Evolutionary conservation across 192 early-diverging fungal species (phyloP).

Genomic region (Entophlyctis luteolus): DNA sequence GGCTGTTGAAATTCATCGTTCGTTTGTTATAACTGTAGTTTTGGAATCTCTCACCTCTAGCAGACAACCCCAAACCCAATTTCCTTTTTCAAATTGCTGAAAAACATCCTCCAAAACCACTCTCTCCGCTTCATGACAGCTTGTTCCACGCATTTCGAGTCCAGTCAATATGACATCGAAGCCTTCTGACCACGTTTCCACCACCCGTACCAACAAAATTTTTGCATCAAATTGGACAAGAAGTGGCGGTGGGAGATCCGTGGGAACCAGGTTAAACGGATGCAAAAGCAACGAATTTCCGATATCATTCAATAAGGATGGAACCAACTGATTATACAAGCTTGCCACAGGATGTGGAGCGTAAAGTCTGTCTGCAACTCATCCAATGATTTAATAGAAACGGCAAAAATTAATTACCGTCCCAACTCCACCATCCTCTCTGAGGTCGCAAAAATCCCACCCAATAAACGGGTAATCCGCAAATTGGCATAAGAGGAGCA

Average conservation of each 20-base stretch:
- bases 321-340: constrained; percentile 34
- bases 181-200: constrained; percentile 41
- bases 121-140: constrained; percentile 44
- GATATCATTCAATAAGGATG: constrained; percentile 28
- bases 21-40: neutral
- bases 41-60: neutral
- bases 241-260: constrained; percentile 2
- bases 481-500: constrained; percentile 36
- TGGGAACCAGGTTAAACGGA: constrained; percentile 14
- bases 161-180: constrained; percentile 27
- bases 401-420: constrained; percentile 21
- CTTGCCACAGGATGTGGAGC: constrained; percentile 27
- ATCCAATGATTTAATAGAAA: neutral
- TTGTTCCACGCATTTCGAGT: constrained; percentile 41
- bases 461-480: constrained; percentile 42
- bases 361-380: constrained; percentile 28
- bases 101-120: constrained; percentile 35
- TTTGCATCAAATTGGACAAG: constrained; percentile 35
- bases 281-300: neutral
- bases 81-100: constrained; percentile 20
- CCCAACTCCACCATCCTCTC: constrained; percentile 34
- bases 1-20: constrained; percentile 24
- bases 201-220: constrained; percentile 31
- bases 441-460: constrained; percentile 38
- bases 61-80: constrained; percentile 3